Evolutionary conservation across 176 grass and related monocot species (phyloP), one percentile per base, ranked within the genome.

Genomic region (Pontederia paniculata): DNA sequence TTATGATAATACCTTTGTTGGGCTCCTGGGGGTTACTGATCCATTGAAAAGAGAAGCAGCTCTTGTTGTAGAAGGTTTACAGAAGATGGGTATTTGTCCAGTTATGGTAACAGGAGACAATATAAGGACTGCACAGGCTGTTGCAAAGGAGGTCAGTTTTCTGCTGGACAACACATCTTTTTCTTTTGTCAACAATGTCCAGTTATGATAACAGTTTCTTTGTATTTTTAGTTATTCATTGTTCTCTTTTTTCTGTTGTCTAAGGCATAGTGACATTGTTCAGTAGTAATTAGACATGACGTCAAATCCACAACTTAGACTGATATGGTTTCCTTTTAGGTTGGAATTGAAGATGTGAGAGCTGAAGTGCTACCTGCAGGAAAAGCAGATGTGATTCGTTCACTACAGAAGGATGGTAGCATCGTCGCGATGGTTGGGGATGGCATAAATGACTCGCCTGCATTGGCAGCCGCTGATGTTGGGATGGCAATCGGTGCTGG

Each of bases 41-140:
- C 93, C 93, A 44, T 62, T 98, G 66, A 98, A 98, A 79, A 88
- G 93, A 50, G 93, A 98, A 68, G 93, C 93, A 48, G 80, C 80
- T 21, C 74, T 98, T 37, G 93, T 98, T 4, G 65, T 98, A 50
- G 86, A 88, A 84, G 93, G 93, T 46, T 65, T 98, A 46, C 87
- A 88, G 54, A 91, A 88, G 70, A 79, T 91, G 83, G 93, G 93
- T n/a, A 75, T 98, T 60, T 73, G 83, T 83, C 77, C 93, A 14
- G 93, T 98, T 42, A 98, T 98, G 86, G 77, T 98, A 10, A 98
- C 93, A 17, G 93, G 93, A 13, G 93, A 98, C 61, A 98, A 98
- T 9, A 84, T 74, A 74, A 83, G 93, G 62, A 98, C 93, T 9
- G 86, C 93, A 0, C 77, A 81, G 53, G 93, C 93, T 48, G 93